Conservation (phyloP, 371 early-diverging fungal species). For the Choanephora cucurbitarum region DNA sequence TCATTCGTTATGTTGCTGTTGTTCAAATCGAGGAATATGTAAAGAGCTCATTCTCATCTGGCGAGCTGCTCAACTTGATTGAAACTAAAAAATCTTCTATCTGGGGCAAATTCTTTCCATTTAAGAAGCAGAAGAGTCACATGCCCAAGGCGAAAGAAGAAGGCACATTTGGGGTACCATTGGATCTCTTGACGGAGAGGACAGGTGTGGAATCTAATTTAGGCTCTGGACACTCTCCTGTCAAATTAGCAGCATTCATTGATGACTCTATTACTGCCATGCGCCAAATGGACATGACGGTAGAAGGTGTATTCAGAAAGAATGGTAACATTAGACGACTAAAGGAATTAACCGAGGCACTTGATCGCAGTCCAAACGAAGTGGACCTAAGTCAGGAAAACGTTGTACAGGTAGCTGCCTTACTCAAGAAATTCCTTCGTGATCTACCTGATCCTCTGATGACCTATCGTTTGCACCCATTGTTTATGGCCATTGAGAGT, state of each 20-base stretch:
- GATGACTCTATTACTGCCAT: conserved; percentile 82
- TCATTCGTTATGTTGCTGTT: conserved; percentile 86
- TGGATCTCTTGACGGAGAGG: conserved; percentile 51
- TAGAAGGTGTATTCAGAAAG: conserved; percentile 96
- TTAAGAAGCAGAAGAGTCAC: conserved; percentile 51
- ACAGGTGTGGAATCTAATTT: conserved; percentile 84
- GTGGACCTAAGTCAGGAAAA: conserved; percentile 76
- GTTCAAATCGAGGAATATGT: conserved; percentile 75
- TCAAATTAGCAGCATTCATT: conserved; percentile 83
- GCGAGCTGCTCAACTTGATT: conserved; percentile 71
- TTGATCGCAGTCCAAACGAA: conserved; percentile 76
- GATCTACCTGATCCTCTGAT: conserved; percentile 96
- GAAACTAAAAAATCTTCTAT: conserved; percentile 71
- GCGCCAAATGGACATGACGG: conserved; percentile 82
- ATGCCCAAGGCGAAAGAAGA: conserved; percentile 49
- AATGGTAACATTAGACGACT: conserved; percentile 93
- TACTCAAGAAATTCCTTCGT: conserved; percentile 92
- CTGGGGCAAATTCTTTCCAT: conserved; percentile 75
- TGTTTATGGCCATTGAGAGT: conserved; percentile 80
- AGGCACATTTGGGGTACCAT: conserved; percentile 58
- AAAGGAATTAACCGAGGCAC: conserved; percentile 76
- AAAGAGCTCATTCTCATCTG: conserved; percentile 58
- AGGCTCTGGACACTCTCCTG: conserved; percentile 73
- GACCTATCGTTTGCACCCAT: conserved; percentile 81
- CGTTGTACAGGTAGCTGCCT: conserved; percentile 91